Evolutionary conservation across 148 eudicot species (phyloP), one percentile per base, ranked within the genome.

Genomic region (Arctostaphylos glauca): DNA sequence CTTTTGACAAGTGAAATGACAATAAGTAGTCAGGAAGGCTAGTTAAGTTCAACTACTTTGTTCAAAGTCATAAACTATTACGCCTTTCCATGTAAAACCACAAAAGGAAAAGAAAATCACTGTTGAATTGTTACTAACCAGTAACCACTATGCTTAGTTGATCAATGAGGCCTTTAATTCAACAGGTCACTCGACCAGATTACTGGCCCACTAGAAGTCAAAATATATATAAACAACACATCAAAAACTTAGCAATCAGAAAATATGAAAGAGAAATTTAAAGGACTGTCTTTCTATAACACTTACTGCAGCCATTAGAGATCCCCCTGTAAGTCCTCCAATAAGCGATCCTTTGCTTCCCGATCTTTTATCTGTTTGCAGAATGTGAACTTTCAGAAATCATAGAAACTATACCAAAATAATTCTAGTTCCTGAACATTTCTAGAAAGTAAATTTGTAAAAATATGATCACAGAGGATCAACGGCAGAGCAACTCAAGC

Each of bases 261-360:
- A 66, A 25, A 66, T 66, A 23, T 10, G 43, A 66, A 66, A 66
- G 43, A 10, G 25, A 66, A 25, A 9, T 66, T 23, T 41, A 66
- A 66, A 12, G n/a, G 25, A 66, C 43, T 23, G 5, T 66, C 43
- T 53, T 53, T 53, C 18, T 31, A 66, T 9, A 66, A 23, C 71
- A 66, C 71, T 66, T 66, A 25, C 43, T 10, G 71, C 71, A 66
- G 71, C 71, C 71, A 66, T 66, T 15, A 66, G 71, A 66, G 71
- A 66, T 25, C 71, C 71, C 70, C 71, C 71, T 66, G 71, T 66
- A 23, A 66, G 15, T 66, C 71, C 71, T 66, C 71, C 71, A 9
- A 66, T 25, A 66, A 66, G 71, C 2, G 71, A 66, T 25, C 71
- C 71, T 66, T 66, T 66, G 71, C 71, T 66, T 66, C 71, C 71